phyloP scores from a whole-genome alignment of 805 yeast species.

The Myxozyma neotropica region DNA sequence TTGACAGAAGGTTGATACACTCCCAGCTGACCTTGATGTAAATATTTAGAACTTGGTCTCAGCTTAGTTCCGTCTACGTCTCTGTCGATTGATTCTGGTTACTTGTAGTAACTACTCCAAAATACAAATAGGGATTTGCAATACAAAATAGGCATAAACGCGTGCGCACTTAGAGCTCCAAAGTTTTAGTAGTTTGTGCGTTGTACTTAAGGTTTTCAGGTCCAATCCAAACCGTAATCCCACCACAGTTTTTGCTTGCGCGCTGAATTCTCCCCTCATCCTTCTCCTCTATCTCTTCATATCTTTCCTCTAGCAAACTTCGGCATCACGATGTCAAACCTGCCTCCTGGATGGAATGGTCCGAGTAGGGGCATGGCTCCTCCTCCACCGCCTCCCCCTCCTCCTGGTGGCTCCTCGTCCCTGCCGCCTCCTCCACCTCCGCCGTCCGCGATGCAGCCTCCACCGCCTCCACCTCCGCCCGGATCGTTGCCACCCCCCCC shows the following conservation, averaged over 20 bases:
- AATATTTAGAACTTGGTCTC: too few species aligned
- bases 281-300: neutral
- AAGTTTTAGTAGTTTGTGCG: neutral
- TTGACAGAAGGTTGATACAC: too few species aligned
- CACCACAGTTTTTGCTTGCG: neutral
- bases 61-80: too few species aligned
- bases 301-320: neutral
- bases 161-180: neutral
- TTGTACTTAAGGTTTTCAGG: neutral
- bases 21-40: too few species aligned
- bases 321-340: slow-evolving; percentile 12
- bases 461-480: slow-evolving; percentile 38
- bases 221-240: neutral
- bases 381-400: slow-evolving; percentile 26
- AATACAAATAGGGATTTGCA: neutral
- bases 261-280: neutral
- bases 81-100: too few species aligned
- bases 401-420: slow-evolving; percentile 9
- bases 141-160: neutral
- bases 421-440: slow-evolving; percentile 44
- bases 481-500: slow-evolving; percentile 30
- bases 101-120: neutral
- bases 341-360: slow-evolving; percentile 29
- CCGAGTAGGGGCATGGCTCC: slow-evolving; percentile 18
- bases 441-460: slow-evolving; percentile 33